These are phyloP conservation scores for Mycena crocata DNA, from an alignment of 768 basidiomycete genomes.

Conservation along the genomic window DNA sequence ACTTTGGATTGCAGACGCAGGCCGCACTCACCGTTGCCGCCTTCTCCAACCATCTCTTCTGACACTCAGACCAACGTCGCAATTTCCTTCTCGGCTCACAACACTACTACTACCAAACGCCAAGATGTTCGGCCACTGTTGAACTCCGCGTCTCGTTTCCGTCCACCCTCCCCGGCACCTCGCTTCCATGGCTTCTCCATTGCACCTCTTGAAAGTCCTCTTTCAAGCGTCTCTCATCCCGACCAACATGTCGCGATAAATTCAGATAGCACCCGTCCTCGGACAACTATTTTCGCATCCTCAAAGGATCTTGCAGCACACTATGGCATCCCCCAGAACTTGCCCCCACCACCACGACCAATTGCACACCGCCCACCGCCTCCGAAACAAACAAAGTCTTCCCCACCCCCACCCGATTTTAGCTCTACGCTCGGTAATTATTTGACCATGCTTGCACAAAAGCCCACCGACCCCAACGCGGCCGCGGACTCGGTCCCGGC, in stretches of 20 bases:
- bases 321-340: constrained; percentile 64
- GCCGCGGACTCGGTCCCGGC: constrained; percentile 8
- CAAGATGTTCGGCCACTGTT: constrained; percentile 31
- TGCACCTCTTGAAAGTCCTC: constrained; percentile 52
- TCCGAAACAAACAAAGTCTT: constrained; percentile 39
- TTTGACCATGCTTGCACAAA: constrained; percentile 58
- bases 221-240: constrained; percentile 40
- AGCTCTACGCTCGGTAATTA: constrained; percentile 55
- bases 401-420: constrained; percentile 39
- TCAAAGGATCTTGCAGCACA: constrained; percentile 61
- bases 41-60: constrained; percentile 23
- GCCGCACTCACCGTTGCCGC: constrained; percentile 21
- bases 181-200: constrained; percentile 30
- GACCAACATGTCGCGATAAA: constrained; percentile 58
- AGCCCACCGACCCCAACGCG: constrained; percentile 37
- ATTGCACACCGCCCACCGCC: constrained; percentile 48
- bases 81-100: constrained; percentile 27
- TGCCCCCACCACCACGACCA: constrained; percentile 60
- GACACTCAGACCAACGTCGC: constrained; percentile 12
- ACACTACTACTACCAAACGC: constrained; percentile 10
- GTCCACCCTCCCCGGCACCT: constrained; percentile 32
- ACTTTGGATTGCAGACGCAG: constrained; percentile 31
- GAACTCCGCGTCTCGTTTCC: constrained; percentile 24
- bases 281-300: constrained; percentile 45
- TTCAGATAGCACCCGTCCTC: constrained; percentile 26